phyloP scores from a whole-genome alignment of 768 basidiomycete genomes.

The Tylopilus intermedius region DNA sequence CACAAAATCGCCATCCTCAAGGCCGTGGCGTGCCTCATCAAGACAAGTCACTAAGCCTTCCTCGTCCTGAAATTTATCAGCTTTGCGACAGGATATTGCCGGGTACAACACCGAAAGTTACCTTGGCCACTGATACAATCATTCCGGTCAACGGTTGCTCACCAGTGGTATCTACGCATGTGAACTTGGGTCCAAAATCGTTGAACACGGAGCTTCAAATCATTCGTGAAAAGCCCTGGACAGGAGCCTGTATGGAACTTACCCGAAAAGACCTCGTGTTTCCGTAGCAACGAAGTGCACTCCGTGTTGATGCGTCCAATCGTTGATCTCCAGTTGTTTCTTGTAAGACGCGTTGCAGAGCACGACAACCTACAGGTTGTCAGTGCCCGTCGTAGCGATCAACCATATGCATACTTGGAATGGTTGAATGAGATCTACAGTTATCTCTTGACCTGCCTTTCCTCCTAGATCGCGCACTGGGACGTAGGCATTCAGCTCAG shows the following conservation, averaged over 20 bases:
- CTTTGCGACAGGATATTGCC: not conserved
- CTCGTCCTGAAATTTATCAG: conserved; percentile 46
- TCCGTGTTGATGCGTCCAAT: conserved; percentile 86
- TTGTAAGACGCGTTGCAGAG: conserved; percentile 71
- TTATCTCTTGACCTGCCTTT: conserved; percentile 67
- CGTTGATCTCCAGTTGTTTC: conserved; percentile 92
- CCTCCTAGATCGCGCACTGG: conserved; percentile 88
- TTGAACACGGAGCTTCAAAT: conserved; percentile 79
- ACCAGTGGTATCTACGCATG: conserved; percentile 96
- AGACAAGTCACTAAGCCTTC: conserved; percentile 95
- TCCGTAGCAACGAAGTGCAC: conserved; percentile 90
- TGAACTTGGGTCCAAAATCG: conserved; percentile 93
- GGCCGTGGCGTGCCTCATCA: conserved; percentile 94
- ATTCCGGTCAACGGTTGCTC: conserved; percentile 91
- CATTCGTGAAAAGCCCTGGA: conserved; percentile 1
- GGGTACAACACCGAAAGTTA: conserved; percentile 24
- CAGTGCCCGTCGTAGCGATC: conserved; percentile 4
- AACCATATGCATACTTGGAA: conserved; percentile 66
- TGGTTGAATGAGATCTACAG: conserved; percentile 73
- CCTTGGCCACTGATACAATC: conserved; percentile 92
- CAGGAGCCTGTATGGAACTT: conserved; percentile 17
- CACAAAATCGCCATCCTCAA: conserved; percentile 98
- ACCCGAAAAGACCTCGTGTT: conserved; percentile 94
- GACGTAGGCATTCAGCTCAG: conserved; percentile 94
- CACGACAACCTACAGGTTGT: conserved; percentile 67